Conservation (phyloP, 208 protist genomes). For the Angomonas deanei region DNA sequence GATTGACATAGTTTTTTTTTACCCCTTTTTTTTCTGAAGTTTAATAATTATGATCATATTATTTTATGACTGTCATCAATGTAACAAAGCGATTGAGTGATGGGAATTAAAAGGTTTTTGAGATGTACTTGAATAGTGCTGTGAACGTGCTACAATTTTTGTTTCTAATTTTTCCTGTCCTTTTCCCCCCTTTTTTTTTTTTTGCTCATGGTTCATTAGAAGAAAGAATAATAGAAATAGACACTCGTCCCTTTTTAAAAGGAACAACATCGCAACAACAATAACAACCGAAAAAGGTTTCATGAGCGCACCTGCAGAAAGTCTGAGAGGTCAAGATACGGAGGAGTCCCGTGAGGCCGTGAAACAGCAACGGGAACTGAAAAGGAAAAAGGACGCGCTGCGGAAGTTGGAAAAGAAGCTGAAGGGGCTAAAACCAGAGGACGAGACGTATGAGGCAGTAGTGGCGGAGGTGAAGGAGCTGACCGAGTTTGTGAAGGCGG, state of each 20-base stretch:
- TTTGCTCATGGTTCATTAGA: not conserved
- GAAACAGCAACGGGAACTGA: conserved; percentile 51
- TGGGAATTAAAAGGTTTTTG: too few species aligned
- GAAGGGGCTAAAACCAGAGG: conserved; percentile 22
- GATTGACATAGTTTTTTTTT: conserved; percentile 5
- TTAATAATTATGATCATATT: not conserved
- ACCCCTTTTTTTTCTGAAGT: not conserved
- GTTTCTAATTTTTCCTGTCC: conserved; percentile 2
- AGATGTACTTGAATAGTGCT: too few species aligned
- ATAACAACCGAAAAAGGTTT: too few species aligned
- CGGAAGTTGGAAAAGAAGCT: conserved; percentile 47
- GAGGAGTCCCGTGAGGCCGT: conserved; percentile 30
- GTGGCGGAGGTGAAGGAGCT: conserved; percentile 28
- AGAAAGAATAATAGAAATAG: too few species aligned
- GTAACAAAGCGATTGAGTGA: too few species aligned
- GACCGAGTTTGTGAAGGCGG: conserved; percentile 3
- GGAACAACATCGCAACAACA: too few species aligned
- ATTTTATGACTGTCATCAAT: conserved; percentile 1
- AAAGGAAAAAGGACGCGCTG: conserved; percentile 49
- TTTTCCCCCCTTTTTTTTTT: conserved; percentile 6
- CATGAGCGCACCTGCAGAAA: not conserved
- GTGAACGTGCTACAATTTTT: too few species aligned
- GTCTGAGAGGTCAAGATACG: conserved; percentile 25
- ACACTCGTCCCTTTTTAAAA: too few species aligned
- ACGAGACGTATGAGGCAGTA: conserved; percentile 16